Percentiles rank a stretch among this genome's conserved stretches.
These are phyloP conservation scores for Lachancea thermotolerans DNA, from an alignment of 805 yeast genomes.

Conservation along the genomic window DNA sequence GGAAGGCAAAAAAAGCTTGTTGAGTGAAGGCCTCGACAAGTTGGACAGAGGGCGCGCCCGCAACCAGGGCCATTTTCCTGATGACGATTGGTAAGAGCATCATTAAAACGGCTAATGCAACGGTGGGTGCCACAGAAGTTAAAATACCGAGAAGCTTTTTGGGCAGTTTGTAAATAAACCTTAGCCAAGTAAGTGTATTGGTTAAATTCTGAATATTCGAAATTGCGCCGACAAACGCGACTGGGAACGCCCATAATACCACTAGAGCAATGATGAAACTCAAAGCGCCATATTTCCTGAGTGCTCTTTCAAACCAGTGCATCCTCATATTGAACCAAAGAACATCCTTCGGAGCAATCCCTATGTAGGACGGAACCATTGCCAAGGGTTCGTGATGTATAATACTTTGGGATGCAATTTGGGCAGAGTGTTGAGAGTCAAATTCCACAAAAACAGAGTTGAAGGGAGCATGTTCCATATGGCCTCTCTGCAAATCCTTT, in stretches of 20 bases:
- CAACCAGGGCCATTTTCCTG: constrained; percentile 51
- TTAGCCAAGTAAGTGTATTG: constrained; percentile 46
- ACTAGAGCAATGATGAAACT: constrained; percentile 51
- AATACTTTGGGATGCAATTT: constrained; percentile 58
- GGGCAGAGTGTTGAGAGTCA: constrained; percentile 69
- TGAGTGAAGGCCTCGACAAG: constrained; percentile 59
- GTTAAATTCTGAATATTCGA: constrained; percentile 62
- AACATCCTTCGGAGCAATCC: constrained; percentile 57
- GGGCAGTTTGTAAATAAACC: constrained; percentile 54
- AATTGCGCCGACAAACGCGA: constrained; percentile 68
- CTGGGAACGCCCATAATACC: constrained; percentile 70
- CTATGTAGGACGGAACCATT: constrained; percentile 53
- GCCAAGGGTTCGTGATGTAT: constrained; percentile 61
- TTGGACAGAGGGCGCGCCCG: constrained; percentile 54
- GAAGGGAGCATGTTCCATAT: constrained; percentile 49
- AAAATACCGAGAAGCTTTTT: constrained; percentile 48
- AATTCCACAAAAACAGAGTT: constrained; percentile 77
- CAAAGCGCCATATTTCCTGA: constrained; percentile 45
- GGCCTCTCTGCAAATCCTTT: constrained; percentile 45
- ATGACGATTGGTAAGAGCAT: constrained; percentile 58
- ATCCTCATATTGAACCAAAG: constrained; percentile 69
- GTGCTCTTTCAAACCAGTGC: constrained; percentile 72
- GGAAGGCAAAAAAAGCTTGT: constrained; percentile 60
- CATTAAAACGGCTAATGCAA: constrained; percentile 61
- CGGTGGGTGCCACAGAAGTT: constrained; percentile 64